Base-by-base conservation (phyloP, 352 stramenopile species). In the Globisporangium recalcitrans region DNA sequence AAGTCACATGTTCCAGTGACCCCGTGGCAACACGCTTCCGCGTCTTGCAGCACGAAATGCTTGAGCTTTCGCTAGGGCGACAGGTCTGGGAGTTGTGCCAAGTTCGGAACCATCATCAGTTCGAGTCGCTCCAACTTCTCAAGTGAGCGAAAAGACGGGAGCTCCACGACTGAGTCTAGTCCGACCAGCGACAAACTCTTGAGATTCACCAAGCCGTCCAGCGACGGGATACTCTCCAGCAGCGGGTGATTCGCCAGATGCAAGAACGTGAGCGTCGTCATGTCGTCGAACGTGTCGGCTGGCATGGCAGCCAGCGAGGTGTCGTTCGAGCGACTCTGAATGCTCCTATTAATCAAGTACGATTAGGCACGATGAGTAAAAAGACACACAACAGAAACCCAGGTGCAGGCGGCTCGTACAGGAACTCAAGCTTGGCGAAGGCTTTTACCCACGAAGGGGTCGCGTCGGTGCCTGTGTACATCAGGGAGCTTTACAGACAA, bases 391-490 rank as follows among this genome's bases (percentile, higher is more conserved):
- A 2, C 22, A 47, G 4, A 26, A 38, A 10, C 10, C 11, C 42
- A 24, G 31, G 31, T 3, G 36, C 13, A 9, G 64, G n/a, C n/a
- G n/a, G n/a, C n/a, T n/a, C 75, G 27, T 71, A 84, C 75, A 84
- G 16, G n/a, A 73, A 78, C 27, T 80, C 64, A 6, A 84, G 69
- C 2, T 64, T 67, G 26, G 49, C 68, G 60, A 78, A 74, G 0
- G 47, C 42, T 31, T 55, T 70, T 3, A 55, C 16, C 74, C 74
- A 79, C n/a, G 55, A 42, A 1, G 74, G 69, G 32, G 79, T 36
- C 11, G 4, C 46, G 0, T 19, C 47, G 3, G 61, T 75, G 0
- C 53, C 66, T 11, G 66, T 75, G 54, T 82, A 71, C 9, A 79
- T 71, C 16, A 82, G 44, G 2, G 63, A 73, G 36, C 73, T 82